These are phyloP conservation scores for Kwoniella shandongensis DNA, from an alignment of 768 basidiomycete species.

Conservation along the genomic window DNA sequence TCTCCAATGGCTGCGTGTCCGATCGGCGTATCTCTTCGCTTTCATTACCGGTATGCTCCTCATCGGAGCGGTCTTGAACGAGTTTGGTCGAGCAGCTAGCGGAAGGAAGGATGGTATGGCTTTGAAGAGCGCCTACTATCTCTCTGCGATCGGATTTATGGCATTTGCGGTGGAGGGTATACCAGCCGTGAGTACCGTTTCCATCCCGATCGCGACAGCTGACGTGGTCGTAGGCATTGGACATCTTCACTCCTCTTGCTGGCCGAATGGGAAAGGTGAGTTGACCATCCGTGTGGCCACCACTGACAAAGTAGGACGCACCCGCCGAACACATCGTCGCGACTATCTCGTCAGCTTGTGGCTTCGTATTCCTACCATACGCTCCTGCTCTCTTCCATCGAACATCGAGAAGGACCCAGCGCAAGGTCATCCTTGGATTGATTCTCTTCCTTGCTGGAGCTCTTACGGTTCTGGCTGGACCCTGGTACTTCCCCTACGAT, in stretches of 20 bases:
- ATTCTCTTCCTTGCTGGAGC: constrained; percentile 57
- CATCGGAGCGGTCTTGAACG: constrained; percentile 61
- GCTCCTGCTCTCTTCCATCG: constrained; percentile 72
- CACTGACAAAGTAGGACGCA: constrained; percentile 58
- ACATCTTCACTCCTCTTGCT: constrained; percentile 88
- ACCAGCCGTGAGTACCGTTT: constrained; percentile 37
- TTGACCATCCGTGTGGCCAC: neutral
- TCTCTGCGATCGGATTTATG: constrained; percentile 54
- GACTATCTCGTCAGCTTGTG: constrained; percentile 64
- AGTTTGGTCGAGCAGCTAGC: constrained; percentile 5
- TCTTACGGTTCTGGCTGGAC: constrained; percentile 63
- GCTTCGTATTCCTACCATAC: constrained; percentile 64
- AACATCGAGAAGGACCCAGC: constrained; percentile 58
- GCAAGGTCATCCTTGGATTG: constrained; percentile 57
- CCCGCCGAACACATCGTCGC: constrained; percentile 89
- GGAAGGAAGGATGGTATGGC: constrained; percentile 15
- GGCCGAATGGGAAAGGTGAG: constrained; percentile 69
- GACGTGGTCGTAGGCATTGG: constrained; percentile 59
- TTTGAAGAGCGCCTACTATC: constrained; percentile 17
- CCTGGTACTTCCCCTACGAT: constrained; percentile 65
- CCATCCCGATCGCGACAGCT: neutral
- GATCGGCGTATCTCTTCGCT: constrained; percentile 74
- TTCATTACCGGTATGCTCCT: constrained; percentile 62
- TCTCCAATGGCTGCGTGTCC: constrained; percentile 66
- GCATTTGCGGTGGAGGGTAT: constrained; percentile 54